Percentiles rank a stretch among this genome's conserved stretches.
Conservation (phyloP, 2,329 filamentous ascomycete species). For the Neonectria magnoliae region DNA sequence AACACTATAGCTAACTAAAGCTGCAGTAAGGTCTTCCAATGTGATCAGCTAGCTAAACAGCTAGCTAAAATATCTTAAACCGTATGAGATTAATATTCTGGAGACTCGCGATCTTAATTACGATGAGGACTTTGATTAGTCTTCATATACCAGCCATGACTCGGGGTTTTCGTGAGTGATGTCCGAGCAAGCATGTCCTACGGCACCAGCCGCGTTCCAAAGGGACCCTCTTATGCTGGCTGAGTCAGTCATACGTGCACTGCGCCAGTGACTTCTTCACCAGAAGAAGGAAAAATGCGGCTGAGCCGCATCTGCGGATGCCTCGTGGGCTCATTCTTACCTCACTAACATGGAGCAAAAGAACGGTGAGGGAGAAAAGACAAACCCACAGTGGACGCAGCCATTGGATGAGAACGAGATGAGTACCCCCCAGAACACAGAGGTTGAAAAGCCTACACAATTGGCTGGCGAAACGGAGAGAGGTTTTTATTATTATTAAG, state of each 20-base stretch:
- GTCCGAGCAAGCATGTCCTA: too few relatives aligned
- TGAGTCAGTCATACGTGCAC: background rate
- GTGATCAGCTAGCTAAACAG: too few relatives aligned
- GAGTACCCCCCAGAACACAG: too few relatives aligned
- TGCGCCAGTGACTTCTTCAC: background rate
- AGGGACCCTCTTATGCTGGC: background rate
- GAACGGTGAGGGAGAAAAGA: conserved; percentile 8
- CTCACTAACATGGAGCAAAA: conserved; percentile 4
- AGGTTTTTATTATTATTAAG: background rate
- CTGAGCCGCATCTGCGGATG: background rate
- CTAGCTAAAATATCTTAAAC: too few relatives aligned
- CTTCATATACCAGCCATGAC: too few relatives aligned
- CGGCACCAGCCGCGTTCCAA: background rate
- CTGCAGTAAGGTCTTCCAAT: too few relatives aligned
- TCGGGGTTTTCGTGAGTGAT: background rate
- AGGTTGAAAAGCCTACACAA: background rate
- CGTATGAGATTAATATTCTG: too few relatives aligned
- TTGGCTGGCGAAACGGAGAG: background rate
- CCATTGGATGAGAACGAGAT: background rate
- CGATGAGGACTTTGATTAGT: too few relatives aligned
- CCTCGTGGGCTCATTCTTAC: conserved; percentile 1
- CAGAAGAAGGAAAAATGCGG: background rate
- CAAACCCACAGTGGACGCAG: background rate
- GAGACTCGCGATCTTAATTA: too few relatives aligned
- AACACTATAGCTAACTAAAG: too few relatives aligned